Conservation (phyloP, 148 eudicot species). For the Cornus suecica region DNA sequence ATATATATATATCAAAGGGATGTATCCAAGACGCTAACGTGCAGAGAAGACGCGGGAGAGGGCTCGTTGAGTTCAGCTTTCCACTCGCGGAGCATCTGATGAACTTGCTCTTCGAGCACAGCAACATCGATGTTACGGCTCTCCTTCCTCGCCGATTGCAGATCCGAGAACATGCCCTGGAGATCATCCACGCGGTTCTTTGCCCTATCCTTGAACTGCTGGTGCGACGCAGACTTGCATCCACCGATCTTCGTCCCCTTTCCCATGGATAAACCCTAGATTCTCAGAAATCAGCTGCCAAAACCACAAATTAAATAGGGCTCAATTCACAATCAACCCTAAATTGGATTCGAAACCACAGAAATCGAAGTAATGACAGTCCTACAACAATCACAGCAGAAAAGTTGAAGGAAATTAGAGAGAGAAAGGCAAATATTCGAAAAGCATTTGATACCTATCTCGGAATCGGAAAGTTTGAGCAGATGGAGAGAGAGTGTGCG, state of each 20-base stretch:
- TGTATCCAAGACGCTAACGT: slow-evolving; percentile 18
- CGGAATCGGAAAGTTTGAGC: slow-evolving; percentile 1
- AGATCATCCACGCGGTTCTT: slow-evolving; percentile 96
- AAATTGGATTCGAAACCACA: not conserved
- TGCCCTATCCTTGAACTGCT: slow-evolving; percentile 82
- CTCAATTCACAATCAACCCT: slow-evolving; percentile 10
- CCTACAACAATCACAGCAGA: not conserved
- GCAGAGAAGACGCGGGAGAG: slow-evolving; percentile 86
- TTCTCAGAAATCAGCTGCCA: slow-evolving; percentile 16
- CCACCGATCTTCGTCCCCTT: slow-evolving; percentile 69
- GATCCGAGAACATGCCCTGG: slow-evolving; percentile 75
- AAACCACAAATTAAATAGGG: slow-evolving; percentile 9
- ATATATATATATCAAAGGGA: not conserved
- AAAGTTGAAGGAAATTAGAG: slow-evolving; percentile 4
- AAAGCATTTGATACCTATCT: not conserved
- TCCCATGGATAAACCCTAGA: slow-evolving; percentile 49
- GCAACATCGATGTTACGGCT: slow-evolving; percentile 70
- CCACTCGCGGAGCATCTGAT: slow-evolving; percentile 96
- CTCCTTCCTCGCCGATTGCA: slow-evolving; percentile 86
- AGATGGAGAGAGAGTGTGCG: not conserved
- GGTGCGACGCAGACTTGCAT: slow-evolving; percentile 79
- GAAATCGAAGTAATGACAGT: no score
- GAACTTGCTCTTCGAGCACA: slow-evolving; percentile 85
- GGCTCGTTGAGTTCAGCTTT: slow-evolving; percentile 88
- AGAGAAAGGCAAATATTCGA: not conserved